These are phyloP conservation scores for Drechslerella dactyloides DNA, from an alignment of 2,329 filamentous ascomycete genomes.

Conservation along the genomic window DNA sequence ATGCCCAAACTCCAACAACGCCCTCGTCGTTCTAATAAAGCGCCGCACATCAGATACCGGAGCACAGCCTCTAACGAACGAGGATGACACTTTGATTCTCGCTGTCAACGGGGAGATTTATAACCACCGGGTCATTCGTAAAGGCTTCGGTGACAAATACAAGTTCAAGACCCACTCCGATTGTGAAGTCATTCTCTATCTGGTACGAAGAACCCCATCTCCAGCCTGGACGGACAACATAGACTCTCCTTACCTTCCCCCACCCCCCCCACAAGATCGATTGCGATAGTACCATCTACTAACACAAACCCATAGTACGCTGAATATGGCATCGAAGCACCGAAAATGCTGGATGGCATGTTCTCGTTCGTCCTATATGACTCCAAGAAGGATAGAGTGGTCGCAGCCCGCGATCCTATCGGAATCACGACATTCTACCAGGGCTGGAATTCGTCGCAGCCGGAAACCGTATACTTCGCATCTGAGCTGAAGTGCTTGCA, in stretches of 20 bases:
- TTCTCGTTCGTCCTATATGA: slow-evolving; percentile 99
- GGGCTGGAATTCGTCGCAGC: slow-evolving; percentile 83
- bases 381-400: slow-evolving; percentile 87
- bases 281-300: slow-evolving; percentile 5
- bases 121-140: slow-evolving; percentile 95
- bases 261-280: too few species aligned
- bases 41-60: slow-evolving; percentile 72
- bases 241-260: neutral
- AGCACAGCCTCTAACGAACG: slow-evolving; percentile 92
- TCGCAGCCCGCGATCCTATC: slow-evolving; percentile 94
- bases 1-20: too few species aligned
- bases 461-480: slow-evolving; percentile 88
- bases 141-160: slow-evolving; percentile 80
- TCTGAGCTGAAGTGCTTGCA: slow-evolving; percentile 94
- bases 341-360: slow-evolving; percentile 96
- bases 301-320: slow-evolving; percentile 71
- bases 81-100: slow-evolving; percentile 83
- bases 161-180: slow-evolving; percentile 99
- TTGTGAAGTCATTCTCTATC: slow-evolving; percentile 96
- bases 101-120: slow-evolving; percentile 99
- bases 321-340: slow-evolving; percentile 88
- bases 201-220: slow-evolving; percentile 67
- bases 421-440: slow-evolving; percentile 98
- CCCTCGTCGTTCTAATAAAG: slow-evolving; percentile 52
- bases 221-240: neutral